phyloP scores from a whole-genome alignment of 2,329 filamentous ascomycete species.

The Hypomyces perniciosus region DNA sequence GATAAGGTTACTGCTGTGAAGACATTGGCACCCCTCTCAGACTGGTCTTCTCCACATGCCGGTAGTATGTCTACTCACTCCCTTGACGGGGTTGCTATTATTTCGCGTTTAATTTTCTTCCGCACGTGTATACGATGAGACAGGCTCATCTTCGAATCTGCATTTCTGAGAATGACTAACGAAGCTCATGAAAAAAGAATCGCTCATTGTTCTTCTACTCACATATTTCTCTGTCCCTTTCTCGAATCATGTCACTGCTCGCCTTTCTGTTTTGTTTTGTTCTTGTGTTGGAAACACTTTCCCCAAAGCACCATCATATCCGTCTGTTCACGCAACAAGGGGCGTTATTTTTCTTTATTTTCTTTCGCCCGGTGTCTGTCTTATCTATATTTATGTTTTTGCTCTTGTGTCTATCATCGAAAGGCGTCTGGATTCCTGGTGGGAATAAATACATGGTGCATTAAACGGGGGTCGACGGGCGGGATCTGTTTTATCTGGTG shows the following conservation, averaged over 20 bases:
- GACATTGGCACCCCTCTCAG: too few species aligned
- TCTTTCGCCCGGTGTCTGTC: background rate
- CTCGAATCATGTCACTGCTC: background rate
- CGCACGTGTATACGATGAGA: too few species aligned
- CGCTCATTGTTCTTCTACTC: background rate
- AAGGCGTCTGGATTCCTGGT: too few species aligned
- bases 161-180: background rate
- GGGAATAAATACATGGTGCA: too few species aligned
- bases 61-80: too few species aligned
- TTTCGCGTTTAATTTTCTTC: too few species aligned
- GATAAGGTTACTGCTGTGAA: conserved; percentile 14
- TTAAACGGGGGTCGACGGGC: too few species aligned
- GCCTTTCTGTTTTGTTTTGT: background rate
- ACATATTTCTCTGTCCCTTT: background rate
- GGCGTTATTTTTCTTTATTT: background rate
- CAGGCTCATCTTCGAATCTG: background rate
- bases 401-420: background rate
- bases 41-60: too few species aligned
- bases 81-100: too few species aligned
- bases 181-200: background rate
- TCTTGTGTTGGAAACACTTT: background rate
- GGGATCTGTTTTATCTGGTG: background rate
- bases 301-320: background rate
- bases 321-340: background rate
- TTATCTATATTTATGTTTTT: background rate